These are phyloP conservation scores for Cyberlindnera samutprakarnensis DNA, from an alignment of 805 yeast species.

Conservation along the genomic window DNA sequence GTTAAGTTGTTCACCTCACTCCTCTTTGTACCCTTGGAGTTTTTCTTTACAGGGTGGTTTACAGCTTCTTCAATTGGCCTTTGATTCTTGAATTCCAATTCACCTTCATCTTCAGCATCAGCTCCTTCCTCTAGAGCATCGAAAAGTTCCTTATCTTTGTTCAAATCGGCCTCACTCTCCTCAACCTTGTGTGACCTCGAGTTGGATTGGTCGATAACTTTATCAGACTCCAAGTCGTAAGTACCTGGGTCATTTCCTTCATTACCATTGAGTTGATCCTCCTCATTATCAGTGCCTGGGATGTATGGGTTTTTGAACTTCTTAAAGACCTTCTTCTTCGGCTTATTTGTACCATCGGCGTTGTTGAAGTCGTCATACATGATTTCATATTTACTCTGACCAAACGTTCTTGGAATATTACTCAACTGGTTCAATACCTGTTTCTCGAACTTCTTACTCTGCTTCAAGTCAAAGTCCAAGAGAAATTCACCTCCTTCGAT, in stretches of 20 bases:
- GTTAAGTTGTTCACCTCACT: slow-evolving; percentile 6
- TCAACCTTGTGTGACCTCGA: slow-evolving; percentile 4
- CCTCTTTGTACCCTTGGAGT: slow-evolving; percentile 8
- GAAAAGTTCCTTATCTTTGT: slow-evolving; percentile 19
- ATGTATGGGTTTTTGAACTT: slow-evolving; percentile 4
- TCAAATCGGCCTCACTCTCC: slow-evolving; percentile 8
- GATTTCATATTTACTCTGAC: slow-evolving; percentile 13
- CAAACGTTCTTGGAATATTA: slow-evolving; percentile 15
- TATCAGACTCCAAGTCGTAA: slow-evolving; percentile 20
- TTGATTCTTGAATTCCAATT: slow-evolving; percentile 20
- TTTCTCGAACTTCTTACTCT: slow-evolving; percentile 17
- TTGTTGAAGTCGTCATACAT: slow-evolving; percentile 13
- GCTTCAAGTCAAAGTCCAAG: slow-evolving; percentile 12
- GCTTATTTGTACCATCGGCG: slow-evolving; percentile 11
- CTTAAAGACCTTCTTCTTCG: slow-evolving; percentile 18
- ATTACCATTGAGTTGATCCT: slow-evolving; percentile 4
- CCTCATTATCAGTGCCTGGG: slow-evolving; percentile 7
- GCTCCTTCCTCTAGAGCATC: slow-evolving; percentile 17
- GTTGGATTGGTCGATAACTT: slow-evolving; percentile 10
- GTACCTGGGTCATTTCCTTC: slow-evolving; percentile 14
- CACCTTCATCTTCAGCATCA: slow-evolving; percentile 24
- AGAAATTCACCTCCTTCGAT: slow-evolving; percentile 16
- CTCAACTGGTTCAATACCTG: slow-evolving; percentile 13
- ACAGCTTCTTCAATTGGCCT: slow-evolving; percentile 17
- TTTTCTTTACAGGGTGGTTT: slow-evolving; percentile 11